phyloP scores from a whole-genome alignment of 2,329 filamentous ascomycete genomes.

The Ophiocordyceps robertsii region DNA sequence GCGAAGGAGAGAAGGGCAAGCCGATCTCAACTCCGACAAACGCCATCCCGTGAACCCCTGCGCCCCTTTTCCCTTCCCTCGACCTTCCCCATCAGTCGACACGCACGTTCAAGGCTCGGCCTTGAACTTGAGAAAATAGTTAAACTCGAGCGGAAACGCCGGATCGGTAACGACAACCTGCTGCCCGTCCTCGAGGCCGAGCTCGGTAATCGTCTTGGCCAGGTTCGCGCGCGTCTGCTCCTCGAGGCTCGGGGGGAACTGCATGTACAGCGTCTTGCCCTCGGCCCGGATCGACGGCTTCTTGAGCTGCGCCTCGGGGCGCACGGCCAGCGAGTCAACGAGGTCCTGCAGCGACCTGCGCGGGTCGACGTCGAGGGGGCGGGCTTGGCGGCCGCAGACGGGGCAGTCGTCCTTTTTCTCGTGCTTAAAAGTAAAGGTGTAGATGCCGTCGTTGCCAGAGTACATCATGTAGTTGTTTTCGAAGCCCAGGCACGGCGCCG shows the following conservation, averaged over 20 bases:
- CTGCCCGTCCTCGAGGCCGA: constrained; percentile 63
- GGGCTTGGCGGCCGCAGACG: constrained; percentile 76
- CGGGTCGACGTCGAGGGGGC: constrained; percentile 59
- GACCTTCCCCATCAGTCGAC: no score
- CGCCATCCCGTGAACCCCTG: no score
- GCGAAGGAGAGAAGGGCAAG: no score
- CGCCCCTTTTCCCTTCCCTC: no score
- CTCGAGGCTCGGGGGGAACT: constrained; percentile 67
- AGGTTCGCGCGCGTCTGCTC: constrained; percentile 77
- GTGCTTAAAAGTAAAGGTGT: constrained; percentile 94
- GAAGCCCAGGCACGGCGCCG: constrained; percentile 66
- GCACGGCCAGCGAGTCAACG: constrained; percentile 67
- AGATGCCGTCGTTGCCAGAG: constrained; percentile 86
- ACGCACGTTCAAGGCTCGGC: neutral
- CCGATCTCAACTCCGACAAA: no score
- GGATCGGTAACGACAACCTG: constrained; percentile 88
- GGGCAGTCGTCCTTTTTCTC: constrained; percentile 91
- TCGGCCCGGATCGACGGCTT: constrained; percentile 74
- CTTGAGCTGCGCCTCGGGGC: constrained; percentile 86
- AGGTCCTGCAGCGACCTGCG: constrained; percentile 68
- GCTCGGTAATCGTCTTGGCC: constrained; percentile 58
- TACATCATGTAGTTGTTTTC: constrained; percentile 99
- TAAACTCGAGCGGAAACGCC: constrained; percentile 64
- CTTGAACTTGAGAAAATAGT: constrained; percentile 39
- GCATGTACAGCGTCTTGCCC: constrained; percentile 81